These are phyloP conservation scores for Tulasnella sp. DNA, from an alignment of 768 basidiomycete species.

Conservation along the genomic window DNA sequence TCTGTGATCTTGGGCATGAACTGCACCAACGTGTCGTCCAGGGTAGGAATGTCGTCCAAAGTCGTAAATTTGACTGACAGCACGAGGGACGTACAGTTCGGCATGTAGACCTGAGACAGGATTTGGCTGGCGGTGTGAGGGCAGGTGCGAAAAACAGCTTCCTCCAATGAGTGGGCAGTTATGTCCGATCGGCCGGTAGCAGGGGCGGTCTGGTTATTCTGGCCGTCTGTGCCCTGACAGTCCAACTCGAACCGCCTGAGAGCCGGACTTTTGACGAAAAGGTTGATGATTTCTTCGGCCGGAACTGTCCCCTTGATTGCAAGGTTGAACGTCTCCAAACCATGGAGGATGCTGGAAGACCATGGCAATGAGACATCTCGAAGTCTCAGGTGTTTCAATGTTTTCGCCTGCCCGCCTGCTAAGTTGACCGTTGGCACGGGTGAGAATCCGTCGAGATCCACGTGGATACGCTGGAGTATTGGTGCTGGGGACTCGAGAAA, in stretches of 20 bases:
- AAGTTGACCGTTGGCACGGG: not conserved
- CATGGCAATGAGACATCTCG: not conserved
- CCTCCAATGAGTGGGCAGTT: too few species aligned
- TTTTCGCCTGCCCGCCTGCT: not conserved
- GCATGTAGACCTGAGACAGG: too few species aligned
- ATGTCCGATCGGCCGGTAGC: too few species aligned
- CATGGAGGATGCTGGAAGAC: not conserved
- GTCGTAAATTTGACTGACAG: too few species aligned
- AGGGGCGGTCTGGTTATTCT: not conserved
- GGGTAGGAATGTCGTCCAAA: too few species aligned
- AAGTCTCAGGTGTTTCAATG: not conserved
- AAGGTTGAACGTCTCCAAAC: not conserved
- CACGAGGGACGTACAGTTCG: too few species aligned
- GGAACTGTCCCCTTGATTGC: not conserved
- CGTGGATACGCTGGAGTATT: not conserved
- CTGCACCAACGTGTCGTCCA: too few species aligned
- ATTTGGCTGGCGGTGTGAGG: too few species aligned
- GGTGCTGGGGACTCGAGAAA: not conserved
- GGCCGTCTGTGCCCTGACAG: not conserved
- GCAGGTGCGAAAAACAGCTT: too few species aligned
- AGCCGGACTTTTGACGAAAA: not conserved
- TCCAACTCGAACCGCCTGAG: not conserved
- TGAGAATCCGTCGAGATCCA: too few species aligned
- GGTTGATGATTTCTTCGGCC: not conserved
- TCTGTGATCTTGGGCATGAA: too few species aligned